Evolutionary conservation across 2,329 filamentous ascomycete species (phyloP), one percentile per base, ranked within the genome.

Genomic region (Fusarium gaditjirri): DNA sequence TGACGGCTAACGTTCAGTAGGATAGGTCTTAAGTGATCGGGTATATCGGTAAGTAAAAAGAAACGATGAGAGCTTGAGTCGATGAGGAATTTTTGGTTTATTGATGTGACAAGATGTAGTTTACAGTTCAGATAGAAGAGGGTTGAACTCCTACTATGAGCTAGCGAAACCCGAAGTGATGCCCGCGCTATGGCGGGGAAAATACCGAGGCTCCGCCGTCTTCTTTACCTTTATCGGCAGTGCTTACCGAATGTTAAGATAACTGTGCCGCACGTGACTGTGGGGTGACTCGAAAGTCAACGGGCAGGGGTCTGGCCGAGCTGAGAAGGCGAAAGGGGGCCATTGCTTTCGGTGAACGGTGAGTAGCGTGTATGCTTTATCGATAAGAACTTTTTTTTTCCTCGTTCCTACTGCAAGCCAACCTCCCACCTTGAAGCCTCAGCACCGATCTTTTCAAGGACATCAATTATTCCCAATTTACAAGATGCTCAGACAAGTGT

Each of bases 401-500:
- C 67, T 75, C 47, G 33, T 44, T 49, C 38, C 35, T 38, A 25
- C 41, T 53, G 52, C 43, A 46, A 64, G 54, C 58, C 66, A 75
- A 52, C 67, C 67, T 59, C 50, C 46, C 41, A 31, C 33, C 41
- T 27, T 27, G 53, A 69, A 73, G 66, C 54, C 43, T 69, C 54
- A 73, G 50, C 67, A 57, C 46, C 53, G 44, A 72, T 61, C 67
- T 53, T 46, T 53, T 36, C 57, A 42, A 56, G 61, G 53, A 56
- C 61, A 62, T 65, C 33, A 60, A 65, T 56, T 44, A 57, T 54
- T 36, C 62, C 59, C 57, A 70, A 60, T 55, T 49, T 52, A 41
- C 72, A 82, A 75, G 57, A 86, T 86, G 85, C 82, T 86, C 75
- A 84, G 85, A 57, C 84, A 86, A 84, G 82, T 86, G 85, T 86